Evolutionary conservation across 176 grass and related monocot species (phyloP).

Genomic region (Miscanthus lutarioriparius): DNA sequence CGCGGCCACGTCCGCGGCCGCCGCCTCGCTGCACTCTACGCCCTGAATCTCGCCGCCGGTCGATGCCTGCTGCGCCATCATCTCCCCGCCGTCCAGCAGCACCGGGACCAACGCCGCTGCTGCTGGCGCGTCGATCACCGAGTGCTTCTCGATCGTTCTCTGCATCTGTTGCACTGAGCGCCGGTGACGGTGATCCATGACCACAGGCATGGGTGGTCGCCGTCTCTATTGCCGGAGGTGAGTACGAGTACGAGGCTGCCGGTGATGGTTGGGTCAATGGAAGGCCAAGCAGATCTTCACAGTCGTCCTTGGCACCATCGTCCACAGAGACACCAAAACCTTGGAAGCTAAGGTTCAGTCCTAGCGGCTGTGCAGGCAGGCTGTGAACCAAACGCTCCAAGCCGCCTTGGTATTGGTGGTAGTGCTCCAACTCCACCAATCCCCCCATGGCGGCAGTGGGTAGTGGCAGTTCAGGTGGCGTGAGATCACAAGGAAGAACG

Average conservation of each 20-base stretch:
- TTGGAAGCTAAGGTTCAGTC: conserved; percentile 66
- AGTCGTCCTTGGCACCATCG: not conserved
- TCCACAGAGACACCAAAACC: conserved; percentile 14
- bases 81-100: conserved; percentile 44
- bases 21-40: conserved; percentile 52
- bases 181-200: not conserved
- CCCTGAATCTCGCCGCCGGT: conserved; percentile 46
- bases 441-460: not conserved
- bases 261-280: conserved; percentile 18
- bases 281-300: not conserved
- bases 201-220: not conserved
- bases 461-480: not conserved
- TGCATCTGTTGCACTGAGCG: not conserved
- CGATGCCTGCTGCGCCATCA: conserved; percentile 8
- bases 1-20: conserved; percentile 51
- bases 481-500: not conserved
- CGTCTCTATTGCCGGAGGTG: not conserved
- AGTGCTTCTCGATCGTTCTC: not conserved
- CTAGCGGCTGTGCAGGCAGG: conserved; percentile 55
- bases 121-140: not conserved
- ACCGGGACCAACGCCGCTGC: conserved; percentile 15
- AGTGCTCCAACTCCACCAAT: not conserved
- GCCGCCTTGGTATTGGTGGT: not conserved
- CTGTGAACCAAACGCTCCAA: conserved; percentile 35
- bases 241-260: conserved; percentile 31